Evolutionary conservation across 164 flowering plant species (phyloP).

Genomic region (Tinospora cordifolia): DNA sequence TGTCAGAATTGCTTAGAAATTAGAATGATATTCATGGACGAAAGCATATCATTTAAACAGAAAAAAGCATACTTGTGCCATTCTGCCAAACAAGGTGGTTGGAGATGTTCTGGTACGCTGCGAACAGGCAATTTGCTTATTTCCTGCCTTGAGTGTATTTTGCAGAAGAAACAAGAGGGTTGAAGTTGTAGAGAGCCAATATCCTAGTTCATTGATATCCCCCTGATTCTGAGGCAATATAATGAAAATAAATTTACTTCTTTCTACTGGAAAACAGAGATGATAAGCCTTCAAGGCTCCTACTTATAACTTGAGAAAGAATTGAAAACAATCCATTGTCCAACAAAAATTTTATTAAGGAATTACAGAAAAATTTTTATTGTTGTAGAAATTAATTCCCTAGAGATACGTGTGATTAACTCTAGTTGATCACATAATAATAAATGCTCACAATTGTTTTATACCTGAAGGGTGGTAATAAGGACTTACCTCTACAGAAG

Average conservation of each 20-base stretch:
- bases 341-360: not conserved
- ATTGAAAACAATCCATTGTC: not conserved
- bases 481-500: slow-evolving; percentile 49
- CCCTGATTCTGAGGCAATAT: slow-evolving; percentile 38
- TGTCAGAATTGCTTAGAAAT: not conserved
- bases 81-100: slow-evolving; percentile 56
- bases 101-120: slow-evolving; percentile 41
- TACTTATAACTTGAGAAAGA: not conserved
- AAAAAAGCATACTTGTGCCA: slow-evolving; percentile 53
- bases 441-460: not conserved
- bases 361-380: not conserved
- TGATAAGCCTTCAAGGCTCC: not conserved
- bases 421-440: not conserved
- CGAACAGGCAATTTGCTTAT: slow-evolving; percentile 25
- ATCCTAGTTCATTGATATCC: slow-evolving; percentile 40
- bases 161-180: slow-evolving; percentile 66
- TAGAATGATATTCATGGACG: not conserved
- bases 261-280: not conserved
- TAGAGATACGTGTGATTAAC: not conserved
- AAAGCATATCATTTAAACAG: not conserved
- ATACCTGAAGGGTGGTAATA: not conserved
- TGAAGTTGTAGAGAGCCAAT: slow-evolving; percentile 79
- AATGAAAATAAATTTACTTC: slow-evolving; percentile 7
- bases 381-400: not conserved
- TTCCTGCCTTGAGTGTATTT: slow-evolving; percentile 60